Percentiles rank a stretch among this genome's conserved stretches.
These are phyloP conservation scores for Cordia subcordata DNA, from an alignment of 257 asterid species.

Conservation along the genomic window DNA sequence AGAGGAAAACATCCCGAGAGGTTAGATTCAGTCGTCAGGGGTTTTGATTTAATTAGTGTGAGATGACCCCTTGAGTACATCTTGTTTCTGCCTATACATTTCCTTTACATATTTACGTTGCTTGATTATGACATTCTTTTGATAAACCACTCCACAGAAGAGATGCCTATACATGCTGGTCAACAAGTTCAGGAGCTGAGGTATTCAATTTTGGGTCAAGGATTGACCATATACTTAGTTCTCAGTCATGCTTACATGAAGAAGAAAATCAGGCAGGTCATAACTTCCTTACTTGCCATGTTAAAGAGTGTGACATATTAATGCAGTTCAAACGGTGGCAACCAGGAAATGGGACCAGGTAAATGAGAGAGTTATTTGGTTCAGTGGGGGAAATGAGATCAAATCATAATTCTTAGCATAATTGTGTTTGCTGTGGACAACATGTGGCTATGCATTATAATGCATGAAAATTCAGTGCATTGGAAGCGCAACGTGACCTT, in stretches of 20 bases:
- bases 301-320: conserved; percentile 77
- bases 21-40: conserved; percentile 26
- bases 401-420: too few relatives aligned
- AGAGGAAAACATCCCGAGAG: conserved; percentile 81
- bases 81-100: too few relatives aligned
- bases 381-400: conserved; percentile 11
- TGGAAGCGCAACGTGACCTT: too few relatives aligned
- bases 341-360: conserved; percentile 78
- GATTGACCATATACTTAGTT: conserved; percentile 85
- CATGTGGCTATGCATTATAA: too few relatives aligned
- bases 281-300: conserved; percentile 68
- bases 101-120: not conserved
- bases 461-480: too few relatives aligned
- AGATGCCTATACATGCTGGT: conserved; percentile 95
- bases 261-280: conserved; percentile 52
- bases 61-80: not conserved
- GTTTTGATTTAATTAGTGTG: not conserved
- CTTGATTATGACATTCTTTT: not conserved
- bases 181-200: conserved; percentile 90
- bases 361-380: conserved; percentile 17
- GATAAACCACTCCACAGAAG: conserved; percentile 33
- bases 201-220: conserved; percentile 91
- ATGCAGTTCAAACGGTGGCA: conserved; percentile 86
- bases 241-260: conserved; percentile 81
- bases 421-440: too few relatives aligned